These are phyloP conservation scores for Lipomyces sp. DNA, from an alignment of 805 yeast species.

Conservation along the genomic window DNA sequence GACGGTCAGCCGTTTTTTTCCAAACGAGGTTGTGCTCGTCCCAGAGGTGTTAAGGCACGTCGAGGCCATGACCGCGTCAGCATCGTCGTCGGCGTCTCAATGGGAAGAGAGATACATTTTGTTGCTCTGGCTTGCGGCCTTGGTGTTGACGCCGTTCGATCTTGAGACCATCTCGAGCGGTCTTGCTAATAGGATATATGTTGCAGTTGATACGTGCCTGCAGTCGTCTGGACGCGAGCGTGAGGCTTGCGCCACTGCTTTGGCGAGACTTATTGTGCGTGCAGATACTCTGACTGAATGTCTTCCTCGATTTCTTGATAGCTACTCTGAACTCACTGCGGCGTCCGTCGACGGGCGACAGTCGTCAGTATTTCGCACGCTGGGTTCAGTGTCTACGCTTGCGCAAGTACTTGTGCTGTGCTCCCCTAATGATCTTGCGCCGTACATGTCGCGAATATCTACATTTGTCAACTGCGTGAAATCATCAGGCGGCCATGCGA, in stretches of 20 bases:
- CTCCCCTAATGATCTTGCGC: conserved; percentile 11
- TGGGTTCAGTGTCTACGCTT: conserved; percentile 15
- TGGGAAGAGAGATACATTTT: conserved; percentile 97
- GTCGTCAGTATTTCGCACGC: background rate
- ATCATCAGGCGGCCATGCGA: background rate
- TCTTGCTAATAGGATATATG: conserved; percentile 36
- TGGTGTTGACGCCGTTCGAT: conserved; percentile 72
- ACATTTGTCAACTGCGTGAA: background rate
- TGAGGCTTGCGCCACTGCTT: conserved; percentile 49
- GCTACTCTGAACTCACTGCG: background rate
- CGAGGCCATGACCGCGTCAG: conserved; percentile 8
- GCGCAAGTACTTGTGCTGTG: conserved; percentile 7
- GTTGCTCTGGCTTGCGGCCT: conserved; percentile 74
- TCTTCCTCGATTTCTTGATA: conserved; percentile 35
- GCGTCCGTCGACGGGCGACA: background rate
- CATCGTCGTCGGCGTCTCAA: conserved; percentile 69
- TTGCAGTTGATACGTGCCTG: conserved; percentile 39
- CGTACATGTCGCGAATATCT: conserved; percentile 1
- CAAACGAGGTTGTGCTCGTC: conserved; percentile 56
- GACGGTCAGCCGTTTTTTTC: conserved; percentile 54
- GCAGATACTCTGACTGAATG: conserved; percentile 41
- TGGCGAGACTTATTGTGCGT: conserved; percentile 55
- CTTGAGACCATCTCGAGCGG: conserved; percentile 43
- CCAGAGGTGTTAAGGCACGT: conserved; percentile 39
- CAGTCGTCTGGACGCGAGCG: conserved; percentile 55